These are phyloP conservation scores for Artemisia tridentata DNA, from an alignment of 129 eudicot species.

Conservation along the genomic window DNA sequence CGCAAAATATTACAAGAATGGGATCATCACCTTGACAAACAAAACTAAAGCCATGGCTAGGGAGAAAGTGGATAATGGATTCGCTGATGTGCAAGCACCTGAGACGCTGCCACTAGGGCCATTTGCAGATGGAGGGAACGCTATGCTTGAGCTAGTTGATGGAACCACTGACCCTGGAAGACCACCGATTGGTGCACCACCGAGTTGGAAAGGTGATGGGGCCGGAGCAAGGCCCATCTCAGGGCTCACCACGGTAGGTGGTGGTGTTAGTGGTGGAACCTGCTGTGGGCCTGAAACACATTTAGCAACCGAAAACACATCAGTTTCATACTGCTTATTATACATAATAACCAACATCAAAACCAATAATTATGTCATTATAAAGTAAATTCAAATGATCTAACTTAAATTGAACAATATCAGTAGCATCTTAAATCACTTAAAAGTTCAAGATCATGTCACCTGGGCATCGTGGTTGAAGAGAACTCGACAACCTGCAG, in stretches of 20 bases:
- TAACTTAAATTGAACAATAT: too few relatives aligned
- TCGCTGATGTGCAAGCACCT: constrained; percentile 39
- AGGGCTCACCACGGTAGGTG: constrained; percentile 57
- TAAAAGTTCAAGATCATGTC: constrained; percentile 13
- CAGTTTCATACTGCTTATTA: neutral
- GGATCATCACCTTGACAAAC: constrained; percentile 28
- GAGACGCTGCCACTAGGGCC: constrained; percentile 63
- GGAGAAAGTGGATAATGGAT: constrained; percentile 36
- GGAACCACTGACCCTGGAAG: constrained; percentile 62
- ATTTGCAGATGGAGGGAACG: constrained; percentile 56
- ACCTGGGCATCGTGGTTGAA: constrained; percentile 99
- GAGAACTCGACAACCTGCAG: constrained; percentile 80
- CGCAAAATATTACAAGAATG: constrained; percentile 37
- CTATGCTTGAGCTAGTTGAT: constrained; percentile 46
- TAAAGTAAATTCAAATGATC: too few relatives aligned
- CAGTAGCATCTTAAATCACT: neutral
- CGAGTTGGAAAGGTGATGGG: constrained; percentile 66
- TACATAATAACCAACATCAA: too few relatives aligned
- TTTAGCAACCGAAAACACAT: constrained; percentile 13
- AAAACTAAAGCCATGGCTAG: constrained; percentile 35
- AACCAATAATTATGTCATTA: too few relatives aligned
- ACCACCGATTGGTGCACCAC: constrained; percentile 46
- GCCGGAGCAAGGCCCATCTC: constrained; percentile 69
- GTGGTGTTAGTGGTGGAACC: constrained; percentile 74
- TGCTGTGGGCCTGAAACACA: constrained; percentile 67